Evolutionary conservation across 139 green algal species (phyloP).

Genomic region (Edaphochlamys debaryana): DNA sequence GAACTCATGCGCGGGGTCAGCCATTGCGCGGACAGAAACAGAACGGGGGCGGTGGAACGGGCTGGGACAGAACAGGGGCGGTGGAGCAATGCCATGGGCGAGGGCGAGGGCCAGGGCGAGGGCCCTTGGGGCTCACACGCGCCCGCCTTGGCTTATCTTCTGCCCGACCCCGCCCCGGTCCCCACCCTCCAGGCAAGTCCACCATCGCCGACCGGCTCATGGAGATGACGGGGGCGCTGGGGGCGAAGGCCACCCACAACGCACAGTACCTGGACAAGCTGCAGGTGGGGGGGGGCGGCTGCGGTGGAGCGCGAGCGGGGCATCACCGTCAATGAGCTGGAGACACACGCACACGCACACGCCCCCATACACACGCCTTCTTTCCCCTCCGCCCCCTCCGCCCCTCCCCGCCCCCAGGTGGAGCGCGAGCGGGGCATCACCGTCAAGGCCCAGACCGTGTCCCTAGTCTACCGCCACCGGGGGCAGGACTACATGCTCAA

Average conservation of each 20-base stretch:
- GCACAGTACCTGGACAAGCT: slow-evolving; percentile 82
- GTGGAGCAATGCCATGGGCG: too few species aligned
- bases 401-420: too few species aligned
- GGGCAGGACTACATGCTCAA: slow-evolving; percentile 82
- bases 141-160: too few species aligned
- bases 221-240: slow-evolving; percentile 80
- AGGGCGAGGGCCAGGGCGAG: too few species aligned
- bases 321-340: slow-evolving; percentile 98
- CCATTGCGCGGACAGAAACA: too few species aligned
- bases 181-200: slow-evolving; percentile 83
- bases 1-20: too few species aligned
- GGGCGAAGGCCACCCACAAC: slow-evolving; percentile 9
- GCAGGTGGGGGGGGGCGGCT: slow-evolving; percentile 43
- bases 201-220: slow-evolving; percentile 84
- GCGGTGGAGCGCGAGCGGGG: slow-evolving; percentile 90
- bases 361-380: too few species aligned
- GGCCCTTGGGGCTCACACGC: too few species aligned
- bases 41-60: too few species aligned
- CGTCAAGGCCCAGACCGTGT: slow-evolving; percentile 92
- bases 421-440: slow-evolving; percentile 94
- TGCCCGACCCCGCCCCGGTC: slow-evolving; percentile 62
- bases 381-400: too few species aligned
- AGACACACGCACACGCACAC: too few species aligned
- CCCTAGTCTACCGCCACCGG: slow-evolving; percentile 74
- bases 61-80: too few species aligned